Conservation (phyloP, 1,139 yeast genomes). For the Diutina ranongensis region DNA sequence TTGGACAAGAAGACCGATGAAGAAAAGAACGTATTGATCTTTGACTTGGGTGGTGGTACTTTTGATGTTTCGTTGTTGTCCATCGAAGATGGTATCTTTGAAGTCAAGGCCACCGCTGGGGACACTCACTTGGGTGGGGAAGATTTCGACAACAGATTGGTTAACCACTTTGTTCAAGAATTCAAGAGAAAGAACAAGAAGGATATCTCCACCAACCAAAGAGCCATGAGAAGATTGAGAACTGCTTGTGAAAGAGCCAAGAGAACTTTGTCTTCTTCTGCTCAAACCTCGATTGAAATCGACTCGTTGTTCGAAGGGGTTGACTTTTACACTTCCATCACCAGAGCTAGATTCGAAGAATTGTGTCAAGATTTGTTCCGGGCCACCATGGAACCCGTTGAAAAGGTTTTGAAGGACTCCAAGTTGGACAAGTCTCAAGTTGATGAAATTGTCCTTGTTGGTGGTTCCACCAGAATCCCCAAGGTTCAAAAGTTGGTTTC, state of each 20-base stretch:
- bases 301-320: slow-evolving; percentile 75
- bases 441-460: slow-evolving; percentile 78
- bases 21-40: slow-evolving; percentile 76
- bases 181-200: slow-evolving; percentile 91
- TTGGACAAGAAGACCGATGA: slow-evolving; percentile 53
- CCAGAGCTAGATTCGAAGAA: slow-evolving; percentile 95
- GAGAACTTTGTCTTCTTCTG: slow-evolving; percentile 79
- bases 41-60: slow-evolving; percentile 98
- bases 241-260: slow-evolving; percentile 90
- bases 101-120: slow-evolving; percentile 97
- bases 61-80: slow-evolving; percentile 90
- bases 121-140: slow-evolving; percentile 99
- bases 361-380: slow-evolving; percentile 77
- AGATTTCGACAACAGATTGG: slow-evolving; percentile 72
- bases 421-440: slow-evolving; percentile 72
- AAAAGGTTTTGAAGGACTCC: slow-evolving; percentile 83
- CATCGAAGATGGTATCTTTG: slow-evolving; percentile 92
- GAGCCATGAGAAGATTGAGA: slow-evolving; percentile 81
- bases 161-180: slow-evolving; percentile 67
- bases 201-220: slow-evolving; percentile 81
- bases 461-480: slow-evolving; percentile 98
- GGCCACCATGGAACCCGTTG: slow-evolving; percentile 87
- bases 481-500: slow-evolving; percentile 88
- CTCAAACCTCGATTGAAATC: slow-evolving; percentile 79
- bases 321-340: slow-evolving; percentile 70